A percentile compares a stretch with the other conserved stretches of the same genome.
Conservation (phyloP, 2,329 filamentous ascomycete genomes). For the Plectosphaerella cucumerina region DNA sequence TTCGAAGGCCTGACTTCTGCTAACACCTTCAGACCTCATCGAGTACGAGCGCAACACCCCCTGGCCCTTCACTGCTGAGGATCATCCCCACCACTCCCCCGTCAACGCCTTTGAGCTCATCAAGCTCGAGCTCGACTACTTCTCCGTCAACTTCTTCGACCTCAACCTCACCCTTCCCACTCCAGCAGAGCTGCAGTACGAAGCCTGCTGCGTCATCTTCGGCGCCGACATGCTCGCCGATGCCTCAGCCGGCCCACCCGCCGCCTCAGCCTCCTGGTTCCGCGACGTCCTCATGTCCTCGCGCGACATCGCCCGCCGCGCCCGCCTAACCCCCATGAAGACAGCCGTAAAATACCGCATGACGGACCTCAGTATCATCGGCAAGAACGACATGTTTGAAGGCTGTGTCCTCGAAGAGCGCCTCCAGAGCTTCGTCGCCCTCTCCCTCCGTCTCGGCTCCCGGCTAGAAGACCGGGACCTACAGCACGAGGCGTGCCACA, state of each 20-base stretch:
- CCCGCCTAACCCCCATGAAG: conserved; percentile 17
- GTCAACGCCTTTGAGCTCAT: conserved; percentile 9
- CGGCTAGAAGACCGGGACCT: conserved; percentile 2
- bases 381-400: conserved; percentile 9
- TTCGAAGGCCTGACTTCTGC: neutral
- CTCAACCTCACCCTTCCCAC: neutral
- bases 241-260: neutral
- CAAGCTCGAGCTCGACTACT: conserved; percentile 8
- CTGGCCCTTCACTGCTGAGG: conserved; percentile 22
- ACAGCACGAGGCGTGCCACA: conserved; percentile 5
- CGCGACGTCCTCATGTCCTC: conserved; percentile 17
- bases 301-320: conserved; percentile 18
- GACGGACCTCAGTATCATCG: conserved; percentile 10
- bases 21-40: conserved; percentile 20
- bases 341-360: conserved; percentile 9
- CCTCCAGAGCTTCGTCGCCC: conserved; percentile 6
- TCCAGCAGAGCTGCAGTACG: conserved; percentile 8
- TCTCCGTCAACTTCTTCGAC: neutral
- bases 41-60: conserved; percentile 29
- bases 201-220: conserved; percentile 9
- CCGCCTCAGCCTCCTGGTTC: conserved; percentile 18
- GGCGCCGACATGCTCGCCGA: conserved; percentile 2
- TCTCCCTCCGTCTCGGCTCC: conserved; percentile 2
- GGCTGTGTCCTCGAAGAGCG: conserved; percentile 7
- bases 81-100: conserved; percentile 11